phyloP scores from a whole-genome alignment of 768 basidiomycete genomes.

The Lactarius quietus region DNA sequence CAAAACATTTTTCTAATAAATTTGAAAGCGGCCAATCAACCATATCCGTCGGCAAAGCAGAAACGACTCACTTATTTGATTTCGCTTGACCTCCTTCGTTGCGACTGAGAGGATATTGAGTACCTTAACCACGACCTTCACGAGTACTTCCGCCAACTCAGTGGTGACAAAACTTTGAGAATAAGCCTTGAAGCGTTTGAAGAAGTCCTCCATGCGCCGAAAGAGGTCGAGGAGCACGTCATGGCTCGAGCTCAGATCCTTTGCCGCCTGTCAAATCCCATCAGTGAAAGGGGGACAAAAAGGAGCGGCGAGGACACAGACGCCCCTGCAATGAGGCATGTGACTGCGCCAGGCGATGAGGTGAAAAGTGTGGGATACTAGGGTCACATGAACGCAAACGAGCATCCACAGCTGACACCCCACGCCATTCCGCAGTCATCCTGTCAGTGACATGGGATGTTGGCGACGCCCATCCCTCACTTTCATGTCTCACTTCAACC shows the following conservation, averaged over 20 bases:
- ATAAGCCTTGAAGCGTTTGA: conserved; percentile 1
- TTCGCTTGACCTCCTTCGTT: not conserved
- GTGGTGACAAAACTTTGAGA: not conserved
- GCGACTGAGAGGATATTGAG: conserved; percentile 4
- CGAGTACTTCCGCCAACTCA: not conserved
- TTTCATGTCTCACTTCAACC: conserved; percentile 19
- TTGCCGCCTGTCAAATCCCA: no score
- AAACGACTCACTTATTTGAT: not conserved
- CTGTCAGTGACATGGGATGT: no score
- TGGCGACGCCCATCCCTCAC: no score
- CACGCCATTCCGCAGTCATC: no score
- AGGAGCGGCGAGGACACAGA: not conserved
- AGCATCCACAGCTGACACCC: no score
- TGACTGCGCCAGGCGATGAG: no score
- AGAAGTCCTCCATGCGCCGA: not conserved
- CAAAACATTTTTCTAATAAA: not conserved
- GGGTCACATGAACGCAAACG: no score
- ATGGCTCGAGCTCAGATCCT: no score
- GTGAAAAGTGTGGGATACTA: no score
- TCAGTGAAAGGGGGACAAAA: not conserved
- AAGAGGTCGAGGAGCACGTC: not conserved
- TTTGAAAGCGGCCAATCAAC: not conserved
- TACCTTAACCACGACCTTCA: not conserved
- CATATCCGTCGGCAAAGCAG: no score
- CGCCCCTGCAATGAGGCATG: no score